Evolutionary conservation across 345 rosid species (phyloP), one percentile per base, ranked within the genome.

Genomic region (Pelargonium nanum): DNA sequence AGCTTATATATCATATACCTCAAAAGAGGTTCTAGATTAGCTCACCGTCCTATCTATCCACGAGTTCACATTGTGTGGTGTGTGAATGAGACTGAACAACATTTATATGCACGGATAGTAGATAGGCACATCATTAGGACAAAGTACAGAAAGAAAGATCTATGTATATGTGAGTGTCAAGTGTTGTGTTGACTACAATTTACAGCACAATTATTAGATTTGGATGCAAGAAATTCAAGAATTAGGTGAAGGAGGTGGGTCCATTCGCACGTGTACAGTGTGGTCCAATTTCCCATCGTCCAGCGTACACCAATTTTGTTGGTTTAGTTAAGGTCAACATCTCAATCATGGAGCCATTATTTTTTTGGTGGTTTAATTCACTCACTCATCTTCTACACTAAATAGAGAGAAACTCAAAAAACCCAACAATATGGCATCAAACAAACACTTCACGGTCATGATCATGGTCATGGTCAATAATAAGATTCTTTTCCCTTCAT

Each of bases 341-440:
- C 85, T 73, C 76, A 78, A 82, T 85, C 84, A 82, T 80, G 74
- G 55, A 60, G 44, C 74, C 82, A 82, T 85, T 80, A 75, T 85
- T 82, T 67, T 57, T 64, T 53, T 7, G 53, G 64, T 56, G 80
- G 78, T 67, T 70, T 50, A 55, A 21, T 68, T 64, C 73, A 2
- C 2, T 65, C 32, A 65, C n/a, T 59, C 53, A 9, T 22, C 62
- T 74, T 74, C 72, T 19, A 24, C 64, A 44, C 61, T 70, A 56
- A 23, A 19, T 51, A 16, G 44, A 63, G 32, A 44, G 17, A 53
- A 17, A 53, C 3, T 2, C 5, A 3, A 19, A 1, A 28, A 10
- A 12, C 57, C 19, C n/a, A 48, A 60, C 64, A 75, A 68, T 69
- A 68, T 6, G 16, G 60, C 28, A 77, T 60, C 63, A 68, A 80